phyloP scores from a whole-genome alignment of 2,329 filamentous ascomycete species.

The Ilyonectria mors-panacis region DNA sequence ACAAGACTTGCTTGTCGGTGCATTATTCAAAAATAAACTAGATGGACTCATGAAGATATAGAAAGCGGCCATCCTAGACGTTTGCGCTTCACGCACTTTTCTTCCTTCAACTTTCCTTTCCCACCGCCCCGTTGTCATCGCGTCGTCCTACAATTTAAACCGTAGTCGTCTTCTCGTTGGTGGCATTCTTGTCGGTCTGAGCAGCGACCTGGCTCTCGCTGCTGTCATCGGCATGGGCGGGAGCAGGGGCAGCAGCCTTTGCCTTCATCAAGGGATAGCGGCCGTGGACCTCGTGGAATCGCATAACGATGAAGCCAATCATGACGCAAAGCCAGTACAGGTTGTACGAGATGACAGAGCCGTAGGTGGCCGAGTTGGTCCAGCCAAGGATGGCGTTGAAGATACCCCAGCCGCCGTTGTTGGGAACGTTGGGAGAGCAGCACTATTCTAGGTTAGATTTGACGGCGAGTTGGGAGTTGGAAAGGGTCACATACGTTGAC shows the following conservation, averaged over 20 bases:
- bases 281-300: slow-evolving; percentile 74
- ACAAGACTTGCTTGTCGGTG: slow-evolving; percentile 33
- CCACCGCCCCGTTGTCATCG: background rate
- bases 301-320: slow-evolving; percentile 75
- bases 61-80: slow-evolving; percentile 26
- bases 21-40: slow-evolving; percentile 34
- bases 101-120: background rate
- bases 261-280: slow-evolving; percentile 63
- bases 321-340: slow-evolving; percentile 88
- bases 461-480: background rate
- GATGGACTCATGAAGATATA: slow-evolving; percentile 38
- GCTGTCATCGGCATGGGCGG: slow-evolving; percentile 34
- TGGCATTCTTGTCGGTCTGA: slow-evolving; percentile 41
- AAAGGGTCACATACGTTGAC: slow-evolving; percentile 77
- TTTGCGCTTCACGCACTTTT: slow-evolving; percentile 7
- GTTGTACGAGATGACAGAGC: slow-evolving; percentile 90
- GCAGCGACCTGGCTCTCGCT: slow-evolving; percentile 48
- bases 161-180: slow-evolving; percentile 48
- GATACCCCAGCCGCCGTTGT: slow-evolving; percentile 86
- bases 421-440: slow-evolving; percentile 80
- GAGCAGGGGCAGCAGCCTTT: slow-evolving; percentile 41
- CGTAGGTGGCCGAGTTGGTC: slow-evolving; percentile 90
- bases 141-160: slow-evolving; percentile 27
- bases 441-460: slow-evolving; percentile 66
- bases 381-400: slow-evolving; percentile 91